A percentile compares a stretch with the other conserved stretches of the same genome.
Conservation (phyloP, 2,329 filamentous ascomycete genomes). For the Dryadomyces quercus-mongolicae region DNA sequence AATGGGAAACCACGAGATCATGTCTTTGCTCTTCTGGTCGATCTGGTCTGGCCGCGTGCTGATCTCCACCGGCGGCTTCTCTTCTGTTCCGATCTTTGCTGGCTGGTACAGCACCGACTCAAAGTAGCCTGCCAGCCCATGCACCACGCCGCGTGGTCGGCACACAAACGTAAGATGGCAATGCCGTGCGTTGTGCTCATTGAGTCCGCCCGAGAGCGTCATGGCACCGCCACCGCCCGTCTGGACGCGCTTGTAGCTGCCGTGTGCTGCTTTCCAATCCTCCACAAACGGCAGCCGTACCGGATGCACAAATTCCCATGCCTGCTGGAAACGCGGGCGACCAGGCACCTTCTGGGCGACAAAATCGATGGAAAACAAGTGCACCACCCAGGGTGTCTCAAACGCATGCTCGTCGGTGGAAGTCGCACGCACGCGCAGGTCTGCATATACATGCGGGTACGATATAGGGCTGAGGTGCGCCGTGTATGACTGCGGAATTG, state of each 20-base stretch:
- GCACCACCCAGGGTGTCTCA: slow-evolving; percentile 89
- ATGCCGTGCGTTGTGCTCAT: slow-evolving; percentile 82
- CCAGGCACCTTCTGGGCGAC: slow-evolving; percentile 54
- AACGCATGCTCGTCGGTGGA: slow-evolving; percentile 59
- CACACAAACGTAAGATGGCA: slow-evolving; percentile 70
- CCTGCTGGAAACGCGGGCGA: slow-evolving; percentile 54
- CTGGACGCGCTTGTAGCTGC: slow-evolving; percentile 39
- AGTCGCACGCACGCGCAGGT: slow-evolving; percentile 52
- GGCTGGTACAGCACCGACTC: slow-evolving; percentile 83
- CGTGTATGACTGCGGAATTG: slow-evolving; percentile 86
- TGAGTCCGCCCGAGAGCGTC: slow-evolving; percentile 65
- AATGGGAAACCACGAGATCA: slow-evolving; percentile 99
- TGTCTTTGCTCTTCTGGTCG: slow-evolving; percentile 83
- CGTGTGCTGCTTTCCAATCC: slow-evolving; percentile 28
- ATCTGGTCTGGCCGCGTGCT: slow-evolving; percentile 90
- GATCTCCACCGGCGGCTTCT: slow-evolving; percentile 57
- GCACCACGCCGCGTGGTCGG: slow-evolving; percentile 67
- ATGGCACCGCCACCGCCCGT: slow-evolving; percentile 61
- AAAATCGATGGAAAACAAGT: slow-evolving; percentile 81
- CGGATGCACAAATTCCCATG: slow-evolving; percentile 73
- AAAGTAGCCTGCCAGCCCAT: slow-evolving; percentile 90
- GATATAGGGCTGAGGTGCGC: slow-evolving; percentile 89
- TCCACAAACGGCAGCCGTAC: slow-evolving; percentile 33
- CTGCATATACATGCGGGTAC: slow-evolving; percentile 72
- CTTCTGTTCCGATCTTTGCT: slow-evolving; percentile 13